phyloP scores from a whole-genome alignment of 306 rosid species.

The Myrica gale region DNA sequence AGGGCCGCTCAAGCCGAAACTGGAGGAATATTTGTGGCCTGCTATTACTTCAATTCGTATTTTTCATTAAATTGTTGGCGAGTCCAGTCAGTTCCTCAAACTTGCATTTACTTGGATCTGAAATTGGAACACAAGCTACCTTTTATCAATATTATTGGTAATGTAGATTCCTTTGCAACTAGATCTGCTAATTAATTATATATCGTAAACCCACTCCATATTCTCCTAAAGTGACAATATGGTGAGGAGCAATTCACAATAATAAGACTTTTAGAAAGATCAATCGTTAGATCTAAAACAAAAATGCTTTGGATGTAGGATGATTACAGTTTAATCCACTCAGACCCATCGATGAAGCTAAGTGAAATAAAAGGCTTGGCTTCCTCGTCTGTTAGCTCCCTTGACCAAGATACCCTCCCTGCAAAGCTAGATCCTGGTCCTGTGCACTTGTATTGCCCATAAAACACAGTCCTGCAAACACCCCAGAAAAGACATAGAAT shows the following conservation, averaged over 20 bases:
- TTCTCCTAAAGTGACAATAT: no score
- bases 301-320: background rate
- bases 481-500: background rate
- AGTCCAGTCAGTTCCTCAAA: no score
- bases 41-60: no score
- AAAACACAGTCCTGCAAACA: conserved; percentile 78
- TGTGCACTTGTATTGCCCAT: conserved; percentile 94
- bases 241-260: background rate
- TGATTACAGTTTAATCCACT: conserved; percentile 63
- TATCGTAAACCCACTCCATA: no score
- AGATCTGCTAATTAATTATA: no score
- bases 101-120: no score
- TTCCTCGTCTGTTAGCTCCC: conserved; percentile 87
- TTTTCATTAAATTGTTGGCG: no score
- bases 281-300: background rate
- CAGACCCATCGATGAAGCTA: conserved; percentile 77
- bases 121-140: no score
- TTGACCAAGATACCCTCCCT: conserved; percentile 94
- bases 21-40: no score
- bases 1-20: no score
- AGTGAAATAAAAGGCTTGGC: conserved; percentile 91
- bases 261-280: background rate
- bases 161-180: no score
- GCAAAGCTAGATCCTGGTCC: conserved; percentile 83
- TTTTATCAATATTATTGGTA: no score